Evolutionary conservation across 805 yeast species (phyloP).

Genomic region (Wickerhamiella domercqiae): DNA sequence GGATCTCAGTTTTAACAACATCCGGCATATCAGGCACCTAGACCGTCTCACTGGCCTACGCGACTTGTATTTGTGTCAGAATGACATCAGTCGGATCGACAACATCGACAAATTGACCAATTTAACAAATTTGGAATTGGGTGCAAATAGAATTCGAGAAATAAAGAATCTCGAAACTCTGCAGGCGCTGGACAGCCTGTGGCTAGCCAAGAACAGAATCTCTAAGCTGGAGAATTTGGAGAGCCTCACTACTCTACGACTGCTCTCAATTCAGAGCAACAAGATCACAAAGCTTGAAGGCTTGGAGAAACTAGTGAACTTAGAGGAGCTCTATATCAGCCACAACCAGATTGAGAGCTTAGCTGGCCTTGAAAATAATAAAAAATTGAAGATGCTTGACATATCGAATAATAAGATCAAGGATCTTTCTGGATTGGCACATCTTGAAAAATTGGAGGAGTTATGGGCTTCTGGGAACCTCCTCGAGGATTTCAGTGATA

Average conservation of each 20-base stretch:
- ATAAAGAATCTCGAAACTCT: constrained; percentile 41
- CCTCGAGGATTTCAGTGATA: constrained; percentile 50
- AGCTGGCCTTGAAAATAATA: constrained; percentile 62
- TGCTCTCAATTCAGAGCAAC: constrained; percentile 82
- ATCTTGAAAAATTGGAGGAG: constrained; percentile 63
- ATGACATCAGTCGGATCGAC: constrained; percentile 59
- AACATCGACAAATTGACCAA: constrained; percentile 42
- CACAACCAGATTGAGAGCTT: constrained; percentile 64
- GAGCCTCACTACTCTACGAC: constrained; percentile 43
- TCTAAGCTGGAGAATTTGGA: constrained; percentile 45
- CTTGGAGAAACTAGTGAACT: constrained; percentile 47
- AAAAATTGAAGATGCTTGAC: constrained; percentile 58
- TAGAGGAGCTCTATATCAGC: constrained; percentile 79
- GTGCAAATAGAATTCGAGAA: constrained; percentile 62
- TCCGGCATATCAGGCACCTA: constrained; percentile 69
- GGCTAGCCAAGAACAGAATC: constrained; percentile 87
- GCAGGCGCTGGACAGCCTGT: constrained; percentile 50
- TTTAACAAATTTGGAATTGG: constrained; percentile 65
- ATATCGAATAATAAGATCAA: constrained; percentile 59
- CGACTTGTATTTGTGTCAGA: constrained; percentile 75
- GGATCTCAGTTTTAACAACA: constrained; percentile 82
- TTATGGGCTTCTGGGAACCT: constrained; percentile 82
- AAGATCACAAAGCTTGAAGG: constrained; percentile 67
- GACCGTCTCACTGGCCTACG: constrained; percentile 45
- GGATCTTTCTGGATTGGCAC: constrained; percentile 47